Percentiles rank a stretch among this genome's conserved stretches.
Evolutionary conservation across 345 rosid genomes (phyloP).

Genomic region (Salix koriyanagi): DNA sequence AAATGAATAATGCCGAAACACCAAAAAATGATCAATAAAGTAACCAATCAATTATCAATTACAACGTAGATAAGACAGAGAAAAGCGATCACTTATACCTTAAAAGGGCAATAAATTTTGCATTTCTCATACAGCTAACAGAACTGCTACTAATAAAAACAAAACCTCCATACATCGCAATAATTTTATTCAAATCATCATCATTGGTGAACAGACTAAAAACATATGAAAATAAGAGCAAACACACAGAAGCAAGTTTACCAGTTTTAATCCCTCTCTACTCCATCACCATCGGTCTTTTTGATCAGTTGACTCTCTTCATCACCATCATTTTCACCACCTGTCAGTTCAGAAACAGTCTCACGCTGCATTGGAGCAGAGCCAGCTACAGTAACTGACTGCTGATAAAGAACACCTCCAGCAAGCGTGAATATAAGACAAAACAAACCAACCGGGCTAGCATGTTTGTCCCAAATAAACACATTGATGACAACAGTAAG

Average conservation of each 20-base stretch:
- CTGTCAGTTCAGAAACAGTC: slow-evolving; percentile 30
- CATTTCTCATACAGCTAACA: slow-evolving; percentile 3
- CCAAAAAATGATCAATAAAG: not conserved
- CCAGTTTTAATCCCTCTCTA: slow-evolving; percentile 38
- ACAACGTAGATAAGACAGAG: not conserved
- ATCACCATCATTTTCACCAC: slow-evolving; percentile 28
- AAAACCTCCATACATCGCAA: slow-evolving; percentile 4
- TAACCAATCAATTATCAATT: not conserved
- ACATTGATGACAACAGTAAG: slow-evolving; percentile 93
- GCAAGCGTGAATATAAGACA: slow-evolving; percentile 77
- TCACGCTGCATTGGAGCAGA: slow-evolving; percentile 37
- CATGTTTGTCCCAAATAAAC: slow-evolving; percentile 95
- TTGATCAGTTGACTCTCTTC: slow-evolving; percentile 22
- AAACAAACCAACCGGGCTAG: slow-evolving; percentile 77
- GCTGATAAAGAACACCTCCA: slow-evolving; percentile 95
- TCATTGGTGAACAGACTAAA: slow-evolving; percentile 7
- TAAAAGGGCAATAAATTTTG: not conserved
- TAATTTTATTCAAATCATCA: slow-evolving; percentile 9
- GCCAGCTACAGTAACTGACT: slow-evolving; percentile 60
- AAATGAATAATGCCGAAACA: not conserved
- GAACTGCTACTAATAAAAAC: not conserved
- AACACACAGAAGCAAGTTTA: slow-evolving; percentile 45
- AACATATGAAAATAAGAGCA: slow-evolving; percentile 11
- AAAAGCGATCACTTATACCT: not conserved
- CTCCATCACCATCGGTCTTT: slow-evolving; percentile 27